Base-by-base conservation (phyloP, 805 yeast genomes). In the Alloascoidea hylecoeti region DNA sequence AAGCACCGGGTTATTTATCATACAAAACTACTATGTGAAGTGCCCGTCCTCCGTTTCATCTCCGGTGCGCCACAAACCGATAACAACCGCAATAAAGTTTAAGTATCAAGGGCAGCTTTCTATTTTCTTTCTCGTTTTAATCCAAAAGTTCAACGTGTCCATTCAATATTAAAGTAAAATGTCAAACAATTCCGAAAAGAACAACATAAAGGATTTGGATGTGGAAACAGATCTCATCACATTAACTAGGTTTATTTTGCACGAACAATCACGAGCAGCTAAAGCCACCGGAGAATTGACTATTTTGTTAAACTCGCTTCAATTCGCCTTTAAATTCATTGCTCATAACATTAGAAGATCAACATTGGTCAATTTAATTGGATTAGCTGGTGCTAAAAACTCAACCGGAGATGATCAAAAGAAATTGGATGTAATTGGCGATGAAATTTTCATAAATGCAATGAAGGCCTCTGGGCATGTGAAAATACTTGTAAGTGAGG, bases 371-470 rank as follows among this genome's bases (percentile, higher is more conserved):
- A 86, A 89, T 59, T 69, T 89, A 49, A 75, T 88, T 47, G 97
- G 97, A 3, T 67, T 89, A 28, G 79, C 89, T 9, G 96, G 96
- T 41, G 81, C 85, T 35, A 60, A 72, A 35, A 89, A 89, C 58
- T 69, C 94, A 35, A 89, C 97, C n/a, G 97, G 97, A 36, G 97
- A 89, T 55, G 94, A 81, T 47, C 97, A 89, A 63, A 92, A 89
- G 67, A 89, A 92, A 63, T 72, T 89, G 56, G 98, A 89, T 52
- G 96, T 89, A 18, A 80, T 89, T 58, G 96, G 97, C 35, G 97
- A 89, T 59, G 98, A 89, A 56, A 89, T 89, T 53, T 89, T 89
- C 61, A 83, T 92, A 64, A 89, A 89, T 54, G 96, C 97, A 46
- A 88, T 89, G 96, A 84, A 82, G 56, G 85, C 84, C 27, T 74